Evolutionary conservation across 192 early-diverging fungal species (phyloP), one percentile per base, ranked within the genome.

Genomic region (Backusella macrospora): DNA sequence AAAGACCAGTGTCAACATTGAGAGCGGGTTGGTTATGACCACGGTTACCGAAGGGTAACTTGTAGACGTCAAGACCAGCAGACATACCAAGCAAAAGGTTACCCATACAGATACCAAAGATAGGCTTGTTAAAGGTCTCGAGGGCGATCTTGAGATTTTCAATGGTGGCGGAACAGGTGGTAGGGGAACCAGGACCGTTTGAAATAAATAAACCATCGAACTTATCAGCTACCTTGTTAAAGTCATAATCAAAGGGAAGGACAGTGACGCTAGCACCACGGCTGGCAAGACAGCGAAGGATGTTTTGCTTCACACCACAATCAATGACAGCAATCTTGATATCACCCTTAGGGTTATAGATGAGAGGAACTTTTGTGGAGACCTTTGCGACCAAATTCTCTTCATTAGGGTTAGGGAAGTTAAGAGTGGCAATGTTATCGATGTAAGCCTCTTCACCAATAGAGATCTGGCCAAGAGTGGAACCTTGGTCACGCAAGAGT

Each of bases 51-150:
- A 91, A 98, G 62, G 89, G 91, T 34, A 98, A 83, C 84, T 98
- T 98, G 88, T 95, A 95, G 0, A 88, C 83, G 26, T 91, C 80
- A 62, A 94, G 84, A 13, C 95, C 95, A 44, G 96, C 96, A 9
- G 96, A 94, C 84, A 96, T 85, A 52, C 94, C 96, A 74, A 98
- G 86, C 21, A 98, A 71, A 67, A 94, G 91, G 84, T 98, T 94
- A 73, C 96, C 96, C 95, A 98, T 96, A 84, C 96, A 98, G 80
- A 98, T 98, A 70, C 96, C 96, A 79, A 98, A 98, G 72, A 98
- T 94, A 43, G 96, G 96, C 68, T 88, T 90, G 45, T 87, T 84
- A 38, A 84, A 87, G 38, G 88, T 83, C 65, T 86, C 84, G 45
- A 86, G 78, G 43, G 93, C 86, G 0, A 81, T 83, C 39, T 89